A percentile compares a stretch with the other conserved stretches of the same genome.
Conservation (phyloP, 768 basidiomycete genomes). For the Xanthoconium stramineum region DNA sequence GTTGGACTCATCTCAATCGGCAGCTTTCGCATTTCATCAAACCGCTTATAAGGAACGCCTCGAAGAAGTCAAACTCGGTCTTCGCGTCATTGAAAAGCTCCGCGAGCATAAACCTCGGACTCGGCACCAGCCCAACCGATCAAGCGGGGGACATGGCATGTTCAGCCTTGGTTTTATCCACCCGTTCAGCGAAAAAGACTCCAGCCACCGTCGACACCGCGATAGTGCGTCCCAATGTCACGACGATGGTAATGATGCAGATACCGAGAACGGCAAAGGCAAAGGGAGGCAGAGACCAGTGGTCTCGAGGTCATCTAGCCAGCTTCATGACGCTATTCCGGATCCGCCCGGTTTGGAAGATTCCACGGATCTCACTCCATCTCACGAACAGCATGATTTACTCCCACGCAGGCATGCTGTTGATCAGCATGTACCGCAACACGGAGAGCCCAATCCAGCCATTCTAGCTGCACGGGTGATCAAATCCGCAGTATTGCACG, state of each 20-base stretch:
- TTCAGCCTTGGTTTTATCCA: conserved; percentile 32
- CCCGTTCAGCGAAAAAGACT: conserved; percentile 45
- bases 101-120: conserved; percentile 55
- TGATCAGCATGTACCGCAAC: conserved; percentile 23
- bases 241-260: conserved; percentile 32
- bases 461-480: conserved; percentile 60
- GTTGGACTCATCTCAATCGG: neutral
- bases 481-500: conserved; percentile 69
- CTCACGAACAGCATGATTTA: conserved; percentile 23
- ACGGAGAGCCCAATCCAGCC: conserved; percentile 38
- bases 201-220: conserved; percentile 31
- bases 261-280: conserved; percentile 27
- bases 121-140: conserved; percentile 31
- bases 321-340: neutral
- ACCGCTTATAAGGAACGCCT: conserved; percentile 74
- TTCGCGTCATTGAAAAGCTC: conserved; percentile 63
- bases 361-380: neutral
- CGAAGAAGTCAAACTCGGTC: conserved; percentile 48
- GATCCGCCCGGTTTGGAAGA: conserved; percentile 14
- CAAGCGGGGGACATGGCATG: conserved; percentile 42
- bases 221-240: conserved; percentile 21
- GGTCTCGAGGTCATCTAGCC: neutral
- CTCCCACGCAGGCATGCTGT: conserved; percentile 27
- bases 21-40: conserved; percentile 74
- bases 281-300: conserved; percentile 29